Percentiles rank a stretch among this genome's conserved stretches.
Conservation (phyloP, 1,139 yeast genomes). For the Taphrina communis region DNA sequence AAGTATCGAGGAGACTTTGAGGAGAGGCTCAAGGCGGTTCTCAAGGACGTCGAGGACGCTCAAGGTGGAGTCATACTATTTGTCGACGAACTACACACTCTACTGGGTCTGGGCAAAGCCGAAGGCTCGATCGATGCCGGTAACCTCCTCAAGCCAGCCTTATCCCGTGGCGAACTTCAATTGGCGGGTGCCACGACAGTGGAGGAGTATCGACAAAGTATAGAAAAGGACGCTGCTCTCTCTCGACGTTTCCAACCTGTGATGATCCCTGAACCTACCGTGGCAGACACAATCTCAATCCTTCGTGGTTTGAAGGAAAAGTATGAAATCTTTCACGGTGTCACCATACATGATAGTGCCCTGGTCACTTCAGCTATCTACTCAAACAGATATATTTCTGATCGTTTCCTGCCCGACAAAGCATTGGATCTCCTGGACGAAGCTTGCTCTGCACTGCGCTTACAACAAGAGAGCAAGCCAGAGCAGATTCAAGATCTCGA, state of each 20-base stretch:
- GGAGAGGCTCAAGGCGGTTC: slow-evolving; percentile 79
- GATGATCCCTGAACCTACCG: slow-evolving; percentile 84
- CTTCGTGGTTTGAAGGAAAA: slow-evolving; percentile 90
- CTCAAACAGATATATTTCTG: slow-evolving; percentile 88
- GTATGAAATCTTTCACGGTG: slow-evolving; percentile 98
- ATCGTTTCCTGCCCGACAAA: slow-evolving; percentile 89
- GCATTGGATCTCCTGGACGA: slow-evolving; percentile 86
- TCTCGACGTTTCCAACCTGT: slow-evolving; percentile 94
- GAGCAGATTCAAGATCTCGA: slow-evolving; percentile 91
- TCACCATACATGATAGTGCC: slow-evolving; percentile 91
- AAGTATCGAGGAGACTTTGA: slow-evolving; percentile 96
- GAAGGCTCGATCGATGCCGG: slow-evolving; percentile 98
- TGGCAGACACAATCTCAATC: slow-evolving; percentile 88
- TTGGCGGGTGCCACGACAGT: slow-evolving; percentile 96
- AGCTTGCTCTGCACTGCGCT: slow-evolving; percentile 90
- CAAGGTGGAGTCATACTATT: slow-evolving; percentile 80
- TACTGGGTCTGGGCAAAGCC: slow-evolving; percentile 90
- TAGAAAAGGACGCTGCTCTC: slow-evolving; percentile 89
- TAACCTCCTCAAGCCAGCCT: slow-evolving; percentile 86
- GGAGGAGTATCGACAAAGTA: slow-evolving; percentile 83
- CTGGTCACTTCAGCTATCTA: slow-evolving; percentile 91
- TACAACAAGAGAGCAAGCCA: slow-evolving; percentile 96
- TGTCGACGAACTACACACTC: slow-evolving; percentile 89
- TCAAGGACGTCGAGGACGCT: slow-evolving; percentile 85
- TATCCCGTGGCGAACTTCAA: slow-evolving; percentile 90